Conservation (phyloP, 1,139 yeast genomes). For the Taphrina populina region DNA sequence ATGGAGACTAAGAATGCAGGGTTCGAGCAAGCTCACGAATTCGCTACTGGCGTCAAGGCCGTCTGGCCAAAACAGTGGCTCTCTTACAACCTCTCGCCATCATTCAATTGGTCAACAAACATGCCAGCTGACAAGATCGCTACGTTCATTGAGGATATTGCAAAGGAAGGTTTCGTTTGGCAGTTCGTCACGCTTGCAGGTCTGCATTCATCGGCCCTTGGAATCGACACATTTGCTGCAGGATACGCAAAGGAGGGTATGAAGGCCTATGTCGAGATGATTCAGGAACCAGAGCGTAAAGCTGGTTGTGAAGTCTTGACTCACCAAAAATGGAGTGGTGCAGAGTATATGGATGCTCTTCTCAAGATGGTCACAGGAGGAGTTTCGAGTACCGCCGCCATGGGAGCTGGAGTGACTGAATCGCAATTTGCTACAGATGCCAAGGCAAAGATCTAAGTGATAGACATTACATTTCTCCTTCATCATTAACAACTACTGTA, state of each 20-base stretch:
- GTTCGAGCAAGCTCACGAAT: conserved; percentile 88
- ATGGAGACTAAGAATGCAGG: conserved; percentile 98
- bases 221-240: conserved; percentile 79
- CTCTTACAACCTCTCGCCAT: conserved; percentile 92
- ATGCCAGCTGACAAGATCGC: conserved; percentile 77
- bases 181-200: conserved; percentile 98
- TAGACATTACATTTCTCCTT: too few relatives aligned
- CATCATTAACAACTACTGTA: too few relatives aligned
- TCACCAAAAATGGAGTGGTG: conserved; percentile 99
- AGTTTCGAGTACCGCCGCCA: conserved; percentile 91
- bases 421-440: conserved; percentile 24
- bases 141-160: conserved; percentile 70
- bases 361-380: conserved; percentile 93
- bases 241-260: conserved; percentile 80
- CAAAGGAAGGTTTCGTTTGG: conserved; percentile 92
- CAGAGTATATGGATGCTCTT: conserved; percentile 89
- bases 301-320: conserved; percentile 91
- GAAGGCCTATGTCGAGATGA: conserved; percentile 89
- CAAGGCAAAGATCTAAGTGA: conserved; percentile 14
- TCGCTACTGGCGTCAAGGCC: conserved; percentile 84
- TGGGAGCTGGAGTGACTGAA: conserved; percentile 97
- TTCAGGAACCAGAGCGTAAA: conserved; percentile 86
- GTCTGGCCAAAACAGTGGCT: conserved; percentile 88
- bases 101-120: conserved; percentile 97
- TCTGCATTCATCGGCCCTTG: conserved; percentile 91